Evolutionary conservation across 257 asterid species (phyloP), one percentile per base, ranked within the genome.

Genomic region (Avicennia marina): DNA sequence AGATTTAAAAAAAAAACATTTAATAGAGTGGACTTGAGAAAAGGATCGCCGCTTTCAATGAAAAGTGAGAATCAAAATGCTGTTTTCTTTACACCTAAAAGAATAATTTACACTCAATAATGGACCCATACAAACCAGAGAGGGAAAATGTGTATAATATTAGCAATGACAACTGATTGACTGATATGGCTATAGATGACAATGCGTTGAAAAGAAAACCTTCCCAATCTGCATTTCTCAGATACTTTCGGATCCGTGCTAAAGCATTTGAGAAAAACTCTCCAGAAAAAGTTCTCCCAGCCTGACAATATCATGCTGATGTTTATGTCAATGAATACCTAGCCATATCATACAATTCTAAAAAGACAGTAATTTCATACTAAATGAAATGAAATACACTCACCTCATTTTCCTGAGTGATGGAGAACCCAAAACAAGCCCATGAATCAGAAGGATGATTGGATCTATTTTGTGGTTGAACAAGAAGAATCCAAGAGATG

Each of bases 351-450:
- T 34, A 68, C 39, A 44, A 43, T 32, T 41, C 47, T 56, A 52
- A 46, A 55, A 57, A 41, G 19, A n/a, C 49, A 47, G 50, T 42
- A 52, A 64, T 4, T 58, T 54, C 63, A 36, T 58, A 47, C 13
- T 19, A 62, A 18, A 5, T 31, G 54, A 38, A 53, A 56, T n/a
- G 15, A 48, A 32, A 58, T 49, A 4, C 41, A 42, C 58, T 29
- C 62, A 83, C 95, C 88, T 88, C 96, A 36, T 75, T 80, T 56
- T 88, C 96, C 71, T 88, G 96, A 43, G 90, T 78, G 67, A 87
- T 84, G 70, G 95, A 88, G 78, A 88, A 85, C 66, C 88, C 96
- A 71, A 85, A 79, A 65, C 78, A 80, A 60, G 88, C 71, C 75
- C 72, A 67, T 45, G 94, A 72, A 47, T 80, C 84, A 55, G 84